phyloP scores from a whole-genome alignment of 2,329 filamentous ascomycete genomes.

The Microcyclosporella mali region DNA sequence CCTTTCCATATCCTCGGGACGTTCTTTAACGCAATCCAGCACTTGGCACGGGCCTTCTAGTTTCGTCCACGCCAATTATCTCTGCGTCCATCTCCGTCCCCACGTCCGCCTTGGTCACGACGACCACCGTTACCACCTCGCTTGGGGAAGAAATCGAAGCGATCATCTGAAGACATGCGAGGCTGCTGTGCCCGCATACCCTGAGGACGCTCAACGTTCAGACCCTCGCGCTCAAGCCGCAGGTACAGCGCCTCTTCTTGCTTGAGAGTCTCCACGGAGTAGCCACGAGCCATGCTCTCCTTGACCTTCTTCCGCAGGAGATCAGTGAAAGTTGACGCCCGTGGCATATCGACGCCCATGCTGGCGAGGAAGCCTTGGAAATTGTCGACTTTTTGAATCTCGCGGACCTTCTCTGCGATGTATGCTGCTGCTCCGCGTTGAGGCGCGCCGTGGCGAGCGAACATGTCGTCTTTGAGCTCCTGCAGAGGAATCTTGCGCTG shows the following conservation, averaged over 20 bases:
- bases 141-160: constrained; percentile 12
- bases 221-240: constrained; percentile 12
- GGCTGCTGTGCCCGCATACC: constrained; percentile 8
- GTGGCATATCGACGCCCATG: constrained; percentile 13
- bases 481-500: constrained; percentile 8
- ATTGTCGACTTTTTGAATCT: constrained; percentile 17
- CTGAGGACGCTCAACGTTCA: constrained; percentile 8
- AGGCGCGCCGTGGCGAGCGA: constrained; percentile 18
- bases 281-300: constrained; percentile 16
- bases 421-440: constrained; percentile 15
- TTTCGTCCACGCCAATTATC: too few species aligned
- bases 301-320: constrained; percentile 14
- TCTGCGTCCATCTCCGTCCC: constrained; percentile 1
- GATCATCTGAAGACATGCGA: neutral
- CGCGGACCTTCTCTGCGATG: constrained; percentile 14
- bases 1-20: too few species aligned
- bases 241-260: constrained; percentile 17
- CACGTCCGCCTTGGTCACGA: constrained; percentile 1
- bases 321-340: constrained; percentile 8
- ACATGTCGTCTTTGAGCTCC: constrained; percentile 14
- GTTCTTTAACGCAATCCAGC: too few species aligned
- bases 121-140: constrained; percentile 1
- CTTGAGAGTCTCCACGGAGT: constrained; percentile 14
- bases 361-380: constrained; percentile 14
- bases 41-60: too few species aligned